phyloP scores from a whole-genome alignment of 2,329 filamentous ascomycete species.

The Cyanodermella asteris region DNA sequence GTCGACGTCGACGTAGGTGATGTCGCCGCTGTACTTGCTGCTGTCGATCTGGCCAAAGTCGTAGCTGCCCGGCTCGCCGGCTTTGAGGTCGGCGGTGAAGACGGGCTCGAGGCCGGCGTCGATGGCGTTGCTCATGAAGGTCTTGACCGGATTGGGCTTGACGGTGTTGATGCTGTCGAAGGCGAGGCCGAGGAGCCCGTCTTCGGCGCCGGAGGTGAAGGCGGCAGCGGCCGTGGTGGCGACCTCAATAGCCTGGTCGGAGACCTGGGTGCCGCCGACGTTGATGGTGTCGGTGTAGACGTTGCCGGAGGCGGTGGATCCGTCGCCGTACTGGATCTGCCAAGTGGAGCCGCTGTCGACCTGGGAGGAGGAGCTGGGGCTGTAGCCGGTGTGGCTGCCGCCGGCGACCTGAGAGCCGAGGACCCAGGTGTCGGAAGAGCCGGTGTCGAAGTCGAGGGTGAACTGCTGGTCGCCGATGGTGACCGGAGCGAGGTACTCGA shows the following conservation, averaged over 20 bases:
- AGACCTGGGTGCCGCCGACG: conserved; percentile 37
- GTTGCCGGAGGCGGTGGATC: conserved; percentile 37
- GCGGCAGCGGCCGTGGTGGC: conserved; percentile 33
- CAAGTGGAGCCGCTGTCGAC: conserved; percentile 29
- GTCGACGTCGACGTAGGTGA: conserved; percentile 35
- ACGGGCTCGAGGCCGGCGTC: conserved; percentile 24
- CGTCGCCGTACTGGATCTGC: conserved; percentile 44
- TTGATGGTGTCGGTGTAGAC: conserved; percentile 45
- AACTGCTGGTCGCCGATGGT: conserved; percentile 40
- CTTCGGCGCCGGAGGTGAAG: conserved; percentile 29
- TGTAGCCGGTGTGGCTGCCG: conserved; percentile 35
- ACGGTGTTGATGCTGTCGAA: conserved; percentile 40
- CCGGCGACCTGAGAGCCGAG: conserved; percentile 37
- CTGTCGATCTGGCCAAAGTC: conserved; percentile 38
- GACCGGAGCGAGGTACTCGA: conserved; percentile 39
- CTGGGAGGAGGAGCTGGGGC: conserved; percentile 23
- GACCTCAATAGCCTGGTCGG: conserved; percentile 42
- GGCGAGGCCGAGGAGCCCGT: conserved; percentile 38
- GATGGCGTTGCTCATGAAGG: conserved; percentile 15
- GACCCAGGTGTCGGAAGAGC: conserved; percentile 44
- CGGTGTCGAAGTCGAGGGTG: conserved; percentile 51
- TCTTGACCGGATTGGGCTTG: conserved; percentile 16
- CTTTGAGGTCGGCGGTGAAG: conserved; percentile 34
- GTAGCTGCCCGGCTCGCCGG: conserved; percentile 28
- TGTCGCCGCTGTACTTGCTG: conserved; percentile 33